These are phyloP conservation scores for Brassica balearica DNA, from an alignment of 441 rosid genomes.

Conservation along the genomic window DNA sequence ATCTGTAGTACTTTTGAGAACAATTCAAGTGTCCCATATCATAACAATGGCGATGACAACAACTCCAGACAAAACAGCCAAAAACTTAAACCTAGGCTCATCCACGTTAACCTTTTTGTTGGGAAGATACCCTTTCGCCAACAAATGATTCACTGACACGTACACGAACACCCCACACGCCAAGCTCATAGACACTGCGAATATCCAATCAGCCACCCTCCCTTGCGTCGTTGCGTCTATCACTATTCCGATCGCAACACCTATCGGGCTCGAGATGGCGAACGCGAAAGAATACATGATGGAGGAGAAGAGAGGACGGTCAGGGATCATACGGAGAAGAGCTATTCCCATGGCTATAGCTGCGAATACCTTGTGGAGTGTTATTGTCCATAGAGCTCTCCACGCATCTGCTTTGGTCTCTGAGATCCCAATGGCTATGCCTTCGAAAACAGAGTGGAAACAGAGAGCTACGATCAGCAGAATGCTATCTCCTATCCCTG, in stretches of 20 bases:
- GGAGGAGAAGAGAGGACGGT: conserved; percentile 70
- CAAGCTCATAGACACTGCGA: conserved; percentile 79
- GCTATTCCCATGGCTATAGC: conserved; percentile 93
- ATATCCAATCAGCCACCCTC: conserved; percentile 72
- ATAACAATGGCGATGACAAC: conserved; percentile 76
- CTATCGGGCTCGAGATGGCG: conserved; percentile 80
- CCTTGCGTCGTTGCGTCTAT: conserved; percentile 86
- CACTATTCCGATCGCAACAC: conserved; percentile 77
- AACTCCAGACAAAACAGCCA: conserved; percentile 69
- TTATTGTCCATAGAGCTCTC: conserved; percentile 86
- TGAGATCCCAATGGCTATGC: conserved; percentile 84
- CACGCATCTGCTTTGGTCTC: conserved; percentile 69
- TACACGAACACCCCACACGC: conserved; percentile 86
- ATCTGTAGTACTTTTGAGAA: neutral
- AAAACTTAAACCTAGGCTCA: conserved; percentile 56
- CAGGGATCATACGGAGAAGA: conserved; percentile 78
- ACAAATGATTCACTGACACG: conserved; percentile 77
- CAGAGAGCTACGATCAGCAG: conserved; percentile 75
- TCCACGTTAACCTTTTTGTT: conserved; percentile 46
- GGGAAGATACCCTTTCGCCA: conserved; percentile 72
- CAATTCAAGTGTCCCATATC: conserved; percentile 67
- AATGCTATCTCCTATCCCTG: conserved; percentile 66
- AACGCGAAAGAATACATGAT: conserved; percentile 72
- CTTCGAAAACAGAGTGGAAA: conserved; percentile 89
- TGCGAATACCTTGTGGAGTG: conserved; percentile 83